phyloP scores from a whole-genome alignment of 768 basidiomycete species.

The Sporobolomyces phaffii region DNA sequence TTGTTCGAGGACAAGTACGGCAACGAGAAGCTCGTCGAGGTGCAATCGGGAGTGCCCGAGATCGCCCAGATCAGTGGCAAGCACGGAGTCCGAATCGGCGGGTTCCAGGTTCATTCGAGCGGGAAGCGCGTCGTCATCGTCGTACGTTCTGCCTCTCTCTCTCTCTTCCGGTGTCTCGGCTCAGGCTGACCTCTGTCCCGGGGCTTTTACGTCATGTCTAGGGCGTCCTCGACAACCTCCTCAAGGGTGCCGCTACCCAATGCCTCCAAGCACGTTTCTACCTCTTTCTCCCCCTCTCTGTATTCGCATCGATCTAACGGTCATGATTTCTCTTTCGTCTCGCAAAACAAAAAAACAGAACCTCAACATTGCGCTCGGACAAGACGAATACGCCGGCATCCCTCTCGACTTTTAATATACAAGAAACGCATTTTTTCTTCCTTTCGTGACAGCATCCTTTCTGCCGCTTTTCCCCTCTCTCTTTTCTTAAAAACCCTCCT shows the following conservation, averaged over 20 bases:
- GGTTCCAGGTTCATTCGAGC: conserved; percentile 83
- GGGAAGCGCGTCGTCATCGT: conserved; percentile 91
- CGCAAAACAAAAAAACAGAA: too few species aligned
- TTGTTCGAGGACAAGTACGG: conserved; percentile 73
- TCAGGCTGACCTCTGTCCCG: background rate
- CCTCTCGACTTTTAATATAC: conserved; percentile 48
- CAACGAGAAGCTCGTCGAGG: conserved; percentile 64
- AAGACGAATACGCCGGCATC: conserved; percentile 76
- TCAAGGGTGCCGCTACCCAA: conserved; percentile 99
- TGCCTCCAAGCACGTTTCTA: conserved; percentile 72
- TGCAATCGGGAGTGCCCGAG: conserved; percentile 65
- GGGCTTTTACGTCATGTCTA: conserved; percentile 41
- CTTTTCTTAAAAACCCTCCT: too few species aligned
- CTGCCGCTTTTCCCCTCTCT: too few species aligned
- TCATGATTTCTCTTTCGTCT: background rate
- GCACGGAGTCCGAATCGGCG: conserved; percentile 87
- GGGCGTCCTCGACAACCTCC: conserved; percentile 91
- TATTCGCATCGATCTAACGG: background rate
- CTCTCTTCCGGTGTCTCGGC: background rate
- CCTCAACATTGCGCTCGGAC: conserved; percentile 80
- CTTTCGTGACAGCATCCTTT: too few species aligned
- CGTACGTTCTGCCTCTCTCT: conserved; percentile 52
- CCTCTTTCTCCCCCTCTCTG: background rate
- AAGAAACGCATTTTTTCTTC: background rate
- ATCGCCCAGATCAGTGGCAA: conserved; percentile 67